phyloP scores from a whole-genome alignment of 1,284 basidiomycete species.

The Pisolithus thermaeus region DNA sequence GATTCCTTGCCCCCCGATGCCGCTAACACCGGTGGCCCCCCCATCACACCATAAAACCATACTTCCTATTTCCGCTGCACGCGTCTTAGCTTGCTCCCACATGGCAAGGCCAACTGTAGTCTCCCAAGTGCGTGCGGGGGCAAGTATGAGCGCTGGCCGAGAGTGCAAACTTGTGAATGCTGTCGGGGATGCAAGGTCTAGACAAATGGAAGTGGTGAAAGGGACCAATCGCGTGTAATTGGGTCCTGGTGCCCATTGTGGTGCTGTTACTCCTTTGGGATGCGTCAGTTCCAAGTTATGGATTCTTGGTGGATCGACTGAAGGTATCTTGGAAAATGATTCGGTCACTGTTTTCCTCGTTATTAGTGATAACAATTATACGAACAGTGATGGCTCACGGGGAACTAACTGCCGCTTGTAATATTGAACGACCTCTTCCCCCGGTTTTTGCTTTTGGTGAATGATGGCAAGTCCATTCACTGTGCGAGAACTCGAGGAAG shows the following conservation, averaged over 20 bases:
- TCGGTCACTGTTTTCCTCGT: conserved; percentile 51
- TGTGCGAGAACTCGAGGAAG: conserved; percentile 33
- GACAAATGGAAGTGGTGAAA: conserved; percentile 68
- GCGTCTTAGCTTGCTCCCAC: conserved; percentile 69
- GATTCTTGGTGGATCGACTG: conserved; percentile 42
- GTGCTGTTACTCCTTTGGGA: conserved; percentile 36
- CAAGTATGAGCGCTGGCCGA: conserved; percentile 65
- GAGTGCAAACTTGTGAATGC: conserved; percentile 46
- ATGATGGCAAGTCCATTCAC: conserved; percentile 64
- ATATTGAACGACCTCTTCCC: conserved; percentile 46
- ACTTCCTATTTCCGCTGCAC: conserved; percentile 62
- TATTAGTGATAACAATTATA: neutral
- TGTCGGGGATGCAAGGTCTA: conserved; percentile 63
- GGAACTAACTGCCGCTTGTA: conserved; percentile 74
- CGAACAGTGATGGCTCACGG: conserved; percentile 40
- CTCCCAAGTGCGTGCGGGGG: conserved; percentile 75
- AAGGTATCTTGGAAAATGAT: conserved; percentile 56
- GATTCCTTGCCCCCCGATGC: conserved; percentile 54
- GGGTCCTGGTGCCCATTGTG: conserved; percentile 42
- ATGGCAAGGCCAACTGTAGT: conserved; percentile 59
- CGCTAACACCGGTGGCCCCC: conserved; percentile 66
- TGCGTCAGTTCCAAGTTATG: conserved; percentile 37
- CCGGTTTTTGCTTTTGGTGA: conserved; percentile 29
- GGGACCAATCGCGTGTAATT: conserved; percentile 46
- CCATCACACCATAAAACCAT: conserved; percentile 78